These are phyloP conservation scores for Chlamydomonas sphaeroides DNA, from an alignment of 139 green algal genomes.

Conservation along the genomic window DNA sequence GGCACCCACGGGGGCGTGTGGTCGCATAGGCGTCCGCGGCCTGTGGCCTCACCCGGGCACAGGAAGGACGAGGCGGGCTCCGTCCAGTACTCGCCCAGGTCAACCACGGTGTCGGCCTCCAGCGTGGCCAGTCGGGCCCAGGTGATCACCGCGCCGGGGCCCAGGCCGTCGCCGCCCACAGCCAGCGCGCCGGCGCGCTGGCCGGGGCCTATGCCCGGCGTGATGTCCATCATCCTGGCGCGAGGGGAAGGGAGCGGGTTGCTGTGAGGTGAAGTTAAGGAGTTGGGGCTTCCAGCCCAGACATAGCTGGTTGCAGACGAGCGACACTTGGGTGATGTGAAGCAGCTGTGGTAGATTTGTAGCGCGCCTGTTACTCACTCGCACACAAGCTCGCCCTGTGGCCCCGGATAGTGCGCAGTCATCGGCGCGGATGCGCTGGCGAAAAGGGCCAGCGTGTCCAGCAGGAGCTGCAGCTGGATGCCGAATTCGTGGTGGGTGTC, in stretches of 20 bases:
- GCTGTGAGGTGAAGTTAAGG: too few relatives aligned
- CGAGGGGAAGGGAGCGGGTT: not conserved
- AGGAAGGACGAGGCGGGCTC: slow-evolving; percentile 67
- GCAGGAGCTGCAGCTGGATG: slow-evolving; percentile 54
- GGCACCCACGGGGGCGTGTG: too few relatives aligned
- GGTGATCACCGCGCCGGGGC: slow-evolving; percentile 32
- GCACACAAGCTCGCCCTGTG: slow-evolving; percentile 56
- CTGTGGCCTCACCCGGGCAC: slow-evolving; percentile 16
- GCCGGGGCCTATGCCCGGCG: not conserved
- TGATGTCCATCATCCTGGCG: slow-evolving; percentile 44
- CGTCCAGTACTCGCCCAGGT: slow-evolving; percentile 62
- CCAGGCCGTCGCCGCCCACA: not conserved
- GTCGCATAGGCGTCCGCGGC: too few relatives aligned
- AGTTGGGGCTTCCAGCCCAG: too few relatives aligned
- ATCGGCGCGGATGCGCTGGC: slow-evolving; percentile 36
- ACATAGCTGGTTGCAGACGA: too few relatives aligned
- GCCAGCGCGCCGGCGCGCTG: not conserved
- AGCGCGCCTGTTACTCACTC: too few relatives aligned
- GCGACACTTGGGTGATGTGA: too few relatives aligned
- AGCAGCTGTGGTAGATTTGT: too few relatives aligned
- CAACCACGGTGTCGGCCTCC: slow-evolving; percentile 35
- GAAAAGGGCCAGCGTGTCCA: slow-evolving; percentile 65
- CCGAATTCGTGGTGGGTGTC: slow-evolving; percentile 47
- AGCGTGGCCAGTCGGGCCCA: slow-evolving; percentile 52
- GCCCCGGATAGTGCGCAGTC: slow-evolving; percentile 54